phyloP scores from a whole-genome alignment of 495 filamentous ascomycete species.

The Chlorociboria aeruginascens region DNA sequence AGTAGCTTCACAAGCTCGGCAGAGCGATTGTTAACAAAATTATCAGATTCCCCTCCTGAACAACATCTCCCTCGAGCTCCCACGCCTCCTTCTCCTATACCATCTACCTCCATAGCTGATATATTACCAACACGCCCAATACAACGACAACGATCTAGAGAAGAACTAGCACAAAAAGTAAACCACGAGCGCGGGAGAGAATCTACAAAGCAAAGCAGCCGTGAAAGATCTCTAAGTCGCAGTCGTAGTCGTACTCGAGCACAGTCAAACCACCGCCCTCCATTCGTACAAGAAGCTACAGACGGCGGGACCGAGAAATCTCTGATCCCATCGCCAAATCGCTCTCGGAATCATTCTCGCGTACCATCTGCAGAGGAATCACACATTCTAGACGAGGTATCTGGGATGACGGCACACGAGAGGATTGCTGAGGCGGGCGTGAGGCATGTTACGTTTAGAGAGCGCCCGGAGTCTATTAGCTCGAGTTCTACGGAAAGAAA shows the following conservation, averaged over 20 bases:
- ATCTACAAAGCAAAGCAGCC: neutral
- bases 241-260: neutral
- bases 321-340: neutral
- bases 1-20: too few species aligned
- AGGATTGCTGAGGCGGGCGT: neutral
- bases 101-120: neutral
- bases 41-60: too few species aligned
- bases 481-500: too few species aligned
- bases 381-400: neutral
- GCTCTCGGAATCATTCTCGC: neutral
- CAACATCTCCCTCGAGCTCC: constrained; percentile 2
- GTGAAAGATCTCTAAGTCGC: neutral
- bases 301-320: neutral
- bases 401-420: neutral
- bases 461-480: neutral
- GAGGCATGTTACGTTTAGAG: neutral
- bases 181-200: neutral
- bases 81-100: constrained; percentile 1
- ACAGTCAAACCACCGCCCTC: neutral
- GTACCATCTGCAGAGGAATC: neutral
- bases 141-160: too few species aligned
- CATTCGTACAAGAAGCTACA: neutral
- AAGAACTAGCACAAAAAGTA: neutral
- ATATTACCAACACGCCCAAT: neutral
- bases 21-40: too few species aligned